Conservation (phyloP, 2,329 filamentous ascomycete species). For the Geosmithia flava region DNA sequence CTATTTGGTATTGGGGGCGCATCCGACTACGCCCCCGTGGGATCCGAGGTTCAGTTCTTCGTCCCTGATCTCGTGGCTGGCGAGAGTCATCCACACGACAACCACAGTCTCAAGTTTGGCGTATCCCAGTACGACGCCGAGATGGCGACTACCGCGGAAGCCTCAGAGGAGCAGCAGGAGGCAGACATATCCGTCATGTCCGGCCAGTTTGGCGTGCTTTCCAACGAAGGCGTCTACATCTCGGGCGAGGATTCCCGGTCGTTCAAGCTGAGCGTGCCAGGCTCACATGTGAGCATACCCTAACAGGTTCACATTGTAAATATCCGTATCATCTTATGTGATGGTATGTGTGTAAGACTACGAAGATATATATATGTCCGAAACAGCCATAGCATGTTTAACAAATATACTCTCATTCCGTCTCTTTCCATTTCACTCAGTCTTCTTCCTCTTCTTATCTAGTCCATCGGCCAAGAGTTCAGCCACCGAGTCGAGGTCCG, state of each 20-base stretch:
- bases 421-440: slow-evolving; percentile 1
- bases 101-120: slow-evolving; percentile 18
- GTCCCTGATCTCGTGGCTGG: slow-evolving; percentile 12
- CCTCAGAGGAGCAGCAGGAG: neutral
- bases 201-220: slow-evolving; percentile 48
- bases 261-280: slow-evolving; percentile 21
- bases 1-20: slow-evolving; percentile 31
- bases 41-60: slow-evolving; percentile 57
- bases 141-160: neutral
- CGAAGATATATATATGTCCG: neutral
- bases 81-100: neutral
- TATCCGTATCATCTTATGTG: neutral
- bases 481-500: slow-evolving; percentile 45
- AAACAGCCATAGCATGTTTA: neutral
- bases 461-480: slow-evolving; percentile 32
- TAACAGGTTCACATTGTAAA: neutral
- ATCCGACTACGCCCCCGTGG: slow-evolving; percentile 44
- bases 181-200: neutral
- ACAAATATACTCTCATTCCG: neutral
- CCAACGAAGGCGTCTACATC: slow-evolving; percentile 47
- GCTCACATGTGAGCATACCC: slow-evolving; percentile 15
- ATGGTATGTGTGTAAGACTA: neutral
- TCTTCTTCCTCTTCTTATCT: slow-evolving; percentile 28
- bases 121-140: slow-evolving; percentile 9
- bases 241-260: slow-evolving; percentile 12